These are phyloP conservation scores for Eucommia ulmoides DNA, from an alignment of 257 asterid genomes.

Conservation along the genomic window DNA sequence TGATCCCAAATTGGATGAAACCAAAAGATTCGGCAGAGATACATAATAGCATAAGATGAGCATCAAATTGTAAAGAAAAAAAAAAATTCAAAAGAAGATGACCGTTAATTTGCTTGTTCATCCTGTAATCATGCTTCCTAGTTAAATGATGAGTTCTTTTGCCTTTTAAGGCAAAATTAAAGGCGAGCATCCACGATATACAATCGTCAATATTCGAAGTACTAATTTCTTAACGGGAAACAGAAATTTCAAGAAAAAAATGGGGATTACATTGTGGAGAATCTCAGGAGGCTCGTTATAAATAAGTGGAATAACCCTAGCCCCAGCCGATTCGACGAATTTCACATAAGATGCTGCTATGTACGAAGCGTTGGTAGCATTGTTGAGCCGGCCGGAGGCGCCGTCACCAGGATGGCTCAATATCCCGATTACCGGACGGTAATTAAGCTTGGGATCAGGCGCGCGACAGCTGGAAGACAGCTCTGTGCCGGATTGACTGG, in stretches of 20 bases:
- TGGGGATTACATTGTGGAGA: constrained; percentile 33
- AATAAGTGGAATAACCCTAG: constrained; percentile 85
- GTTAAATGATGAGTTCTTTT: too few species aligned
- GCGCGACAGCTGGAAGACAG: constrained; percentile 35
- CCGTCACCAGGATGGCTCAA: constrained; percentile 89
- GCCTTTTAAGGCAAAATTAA: too few species aligned
- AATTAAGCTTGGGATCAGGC: constrained; percentile 42
- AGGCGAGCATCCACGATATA: too few species aligned
- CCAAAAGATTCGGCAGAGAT: too few species aligned
- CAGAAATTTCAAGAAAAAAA: neutral
- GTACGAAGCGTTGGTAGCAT: constrained; percentile 53
- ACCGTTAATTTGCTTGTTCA: too few species aligned
- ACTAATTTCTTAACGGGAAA: too few species aligned
- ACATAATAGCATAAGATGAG: too few species aligned
- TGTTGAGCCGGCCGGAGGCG: constrained; percentile 63
- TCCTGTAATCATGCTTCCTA: too few species aligned
- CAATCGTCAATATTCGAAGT: too few species aligned
- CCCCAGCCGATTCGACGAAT: constrained; percentile 85
- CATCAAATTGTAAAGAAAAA: too few species aligned
- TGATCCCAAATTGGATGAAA: too few species aligned
- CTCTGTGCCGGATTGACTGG: constrained; percentile 19
- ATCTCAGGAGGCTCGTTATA: constrained; percentile 55
- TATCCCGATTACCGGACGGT: constrained; percentile 77
- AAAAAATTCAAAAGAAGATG: too few species aligned
- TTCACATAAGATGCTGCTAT: constrained; percentile 90